These are phyloP conservation scores for Coemansia sp. DNA, from an alignment of 371 early-diverging fungal genomes.

Conservation along the genomic window DNA sequence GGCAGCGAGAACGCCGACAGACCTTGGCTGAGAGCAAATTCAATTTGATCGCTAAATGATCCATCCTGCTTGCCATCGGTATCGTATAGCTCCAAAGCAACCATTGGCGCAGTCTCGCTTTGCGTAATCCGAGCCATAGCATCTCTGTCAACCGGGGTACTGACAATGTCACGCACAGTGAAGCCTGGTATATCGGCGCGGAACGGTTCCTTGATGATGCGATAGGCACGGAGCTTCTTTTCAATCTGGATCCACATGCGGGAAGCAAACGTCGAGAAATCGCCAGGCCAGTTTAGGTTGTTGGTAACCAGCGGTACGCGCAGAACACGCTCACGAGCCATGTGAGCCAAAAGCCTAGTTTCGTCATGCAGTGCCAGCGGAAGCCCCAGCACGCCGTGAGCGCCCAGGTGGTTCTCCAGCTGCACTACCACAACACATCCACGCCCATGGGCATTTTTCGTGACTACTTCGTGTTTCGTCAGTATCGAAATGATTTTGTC, in stretches of 20 bases:
- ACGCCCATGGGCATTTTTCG: slow-evolving; percentile 55
- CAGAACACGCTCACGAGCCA: slow-evolving; percentile 74
- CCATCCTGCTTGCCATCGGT: background rate
- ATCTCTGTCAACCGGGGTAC: slow-evolving; percentile 16
- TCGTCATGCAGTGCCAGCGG: slow-evolving; percentile 83
- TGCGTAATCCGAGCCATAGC: slow-evolving; percentile 18
- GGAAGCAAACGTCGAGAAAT: slow-evolving; percentile 63
- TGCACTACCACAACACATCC: slow-evolving; percentile 79
- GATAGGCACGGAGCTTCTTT: slow-evolving; percentile 64
- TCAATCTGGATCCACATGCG: slow-evolving; percentile 67
- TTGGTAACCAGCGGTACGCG: slow-evolving; percentile 83
- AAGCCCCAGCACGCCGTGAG: slow-evolving; percentile 59
- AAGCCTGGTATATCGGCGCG: slow-evolving; percentile 38
- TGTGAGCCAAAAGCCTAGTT: slow-evolving; percentile 74
- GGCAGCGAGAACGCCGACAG: slow-evolving; percentile 42
- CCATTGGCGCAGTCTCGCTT: slow-evolving; percentile 42
- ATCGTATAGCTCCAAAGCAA: slow-evolving; percentile 32
- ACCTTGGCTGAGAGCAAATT: slow-evolving; percentile 44
- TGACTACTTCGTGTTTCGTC: slow-evolving; percentile 73
- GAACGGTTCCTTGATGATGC: slow-evolving; percentile 31
- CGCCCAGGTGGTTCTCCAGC: slow-evolving; percentile 80
- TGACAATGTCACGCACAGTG: slow-evolving; percentile 19
- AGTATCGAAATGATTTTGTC: slow-evolving; percentile 73
- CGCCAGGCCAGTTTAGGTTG: slow-evolving; percentile 67
- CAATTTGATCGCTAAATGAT: slow-evolving; percentile 31